These are phyloP conservation scores for Trametes cingulata DNA, from an alignment of 768 basidiomycete species.

Conservation along the genomic window DNA sequence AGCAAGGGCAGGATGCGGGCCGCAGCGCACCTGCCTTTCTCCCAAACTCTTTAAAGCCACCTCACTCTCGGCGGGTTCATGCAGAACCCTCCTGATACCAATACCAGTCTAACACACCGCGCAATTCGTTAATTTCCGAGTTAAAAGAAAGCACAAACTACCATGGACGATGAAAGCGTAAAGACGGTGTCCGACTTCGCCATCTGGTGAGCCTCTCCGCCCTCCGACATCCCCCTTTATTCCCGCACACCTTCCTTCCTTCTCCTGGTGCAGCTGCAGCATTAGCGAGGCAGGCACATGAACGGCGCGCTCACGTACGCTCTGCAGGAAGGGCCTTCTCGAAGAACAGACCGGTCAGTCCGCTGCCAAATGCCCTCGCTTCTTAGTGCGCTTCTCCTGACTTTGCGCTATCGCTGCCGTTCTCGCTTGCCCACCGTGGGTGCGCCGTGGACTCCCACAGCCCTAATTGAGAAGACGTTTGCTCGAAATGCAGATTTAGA, in stretches of 20 bases:
- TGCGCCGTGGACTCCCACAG: slow-evolving; percentile 18
- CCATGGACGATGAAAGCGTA: slow-evolving; percentile 24
- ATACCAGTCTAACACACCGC: slow-evolving; percentile 1
- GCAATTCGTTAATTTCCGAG: not conserved
- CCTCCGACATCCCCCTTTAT: not conserved
- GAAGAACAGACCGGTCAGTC: slow-evolving; percentile 37
- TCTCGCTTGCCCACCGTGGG: not conserved
- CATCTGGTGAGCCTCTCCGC: slow-evolving; percentile 21
- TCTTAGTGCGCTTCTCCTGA: not conserved
- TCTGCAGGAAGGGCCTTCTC: slow-evolving; percentile 35
- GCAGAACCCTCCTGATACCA: slow-evolving; percentile 3
- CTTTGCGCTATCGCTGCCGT: not conserved
- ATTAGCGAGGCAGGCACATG: slow-evolving; percentile 6
- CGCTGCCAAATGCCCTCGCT: not conserved
- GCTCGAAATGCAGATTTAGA: slow-evolving; percentile 35
- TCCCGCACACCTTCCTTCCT: not conserved
- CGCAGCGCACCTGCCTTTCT: slow-evolving; percentile 5
- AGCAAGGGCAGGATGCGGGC: slow-evolving; percentile 4
- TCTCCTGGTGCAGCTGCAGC: slow-evolving; percentile 1
- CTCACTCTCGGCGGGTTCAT: slow-evolving; percentile 1
- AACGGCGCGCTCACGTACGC: not conserved
- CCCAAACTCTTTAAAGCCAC: slow-evolving; percentile 3
- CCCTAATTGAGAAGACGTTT: slow-evolving; percentile 35
- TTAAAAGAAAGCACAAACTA: not conserved
- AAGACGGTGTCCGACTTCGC: slow-evolving; percentile 14